A percentile compares a stretch with the other conserved stretches of the same genome.
These are phyloP conservation scores for Incumbomyces delicatus DNA, from an alignment of 2,329 filamentous ascomycete genomes.

Conservation along the genomic window DNA sequence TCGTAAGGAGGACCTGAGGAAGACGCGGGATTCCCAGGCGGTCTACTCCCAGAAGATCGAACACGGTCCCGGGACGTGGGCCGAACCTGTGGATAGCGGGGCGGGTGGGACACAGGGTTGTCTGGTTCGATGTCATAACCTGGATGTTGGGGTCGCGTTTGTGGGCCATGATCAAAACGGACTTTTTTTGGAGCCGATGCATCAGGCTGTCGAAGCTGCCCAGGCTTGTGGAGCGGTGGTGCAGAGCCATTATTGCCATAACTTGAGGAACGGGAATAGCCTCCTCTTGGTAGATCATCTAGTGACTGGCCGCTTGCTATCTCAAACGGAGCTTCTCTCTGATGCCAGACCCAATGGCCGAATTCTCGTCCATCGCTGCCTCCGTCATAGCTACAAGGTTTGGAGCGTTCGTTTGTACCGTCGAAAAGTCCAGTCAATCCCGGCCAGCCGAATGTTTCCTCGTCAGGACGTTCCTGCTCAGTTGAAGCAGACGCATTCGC, in stretches of 20 bases:
- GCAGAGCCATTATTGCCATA: background rate
- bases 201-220: background rate
- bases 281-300: background rate
- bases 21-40: background rate
- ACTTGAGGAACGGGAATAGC: background rate
- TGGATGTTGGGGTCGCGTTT: background rate
- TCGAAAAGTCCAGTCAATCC: slow-evolving; percentile 14
- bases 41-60: background rate
- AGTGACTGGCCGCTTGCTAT: too few species aligned
- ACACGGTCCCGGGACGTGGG: background rate
- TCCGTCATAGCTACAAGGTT: background rate
- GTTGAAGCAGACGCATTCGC: background rate
- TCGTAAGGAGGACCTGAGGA: background rate
- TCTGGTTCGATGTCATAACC: background rate
- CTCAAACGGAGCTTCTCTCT: background rate
- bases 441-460: too few species aligned
- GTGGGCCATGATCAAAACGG: background rate
- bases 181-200: background rate
- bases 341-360: slow-evolving; percentile 5
- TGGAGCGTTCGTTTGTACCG: slow-evolving; percentile 11
- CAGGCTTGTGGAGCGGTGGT: background rate
- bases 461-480: background rate
- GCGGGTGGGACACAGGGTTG: background rate
- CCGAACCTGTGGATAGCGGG: background rate
- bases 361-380: background rate